These are phyloP conservation scores for Tetragonia tetragonoides DNA, from an alignment of 148 eudicot species.

Conservation along the genomic window DNA sequence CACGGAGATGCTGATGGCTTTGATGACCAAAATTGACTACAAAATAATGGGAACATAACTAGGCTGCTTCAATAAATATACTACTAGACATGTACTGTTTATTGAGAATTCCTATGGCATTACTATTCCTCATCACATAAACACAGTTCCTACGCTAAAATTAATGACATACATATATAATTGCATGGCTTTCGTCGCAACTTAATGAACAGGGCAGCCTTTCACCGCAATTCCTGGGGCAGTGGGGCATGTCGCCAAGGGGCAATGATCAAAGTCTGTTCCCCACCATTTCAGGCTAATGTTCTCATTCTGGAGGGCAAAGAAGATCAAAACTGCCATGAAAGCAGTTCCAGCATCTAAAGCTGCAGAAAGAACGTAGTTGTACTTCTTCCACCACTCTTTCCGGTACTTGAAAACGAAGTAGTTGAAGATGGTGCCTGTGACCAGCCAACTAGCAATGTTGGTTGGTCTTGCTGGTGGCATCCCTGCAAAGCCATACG, in stretches of 20 bases:
- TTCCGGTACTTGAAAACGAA: conserved; percentile 80
- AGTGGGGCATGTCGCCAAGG: conserved; percentile 86
- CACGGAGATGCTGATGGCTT: neutral
- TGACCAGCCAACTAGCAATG: conserved; percentile 84
- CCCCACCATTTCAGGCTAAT: conserved; percentile 93
- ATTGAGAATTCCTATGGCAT: neutral
- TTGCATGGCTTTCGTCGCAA: neutral
- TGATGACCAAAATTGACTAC: conserved; percentile 8
- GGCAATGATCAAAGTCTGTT: conserved; percentile 75
- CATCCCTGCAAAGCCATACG: conserved; percentile 97
- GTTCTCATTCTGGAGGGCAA: conserved; percentile 79
- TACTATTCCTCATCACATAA: conserved; percentile 3
- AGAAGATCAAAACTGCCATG: conserved; percentile 89
- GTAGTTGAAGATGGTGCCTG: conserved; percentile 83
- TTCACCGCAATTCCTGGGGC: conserved; percentile 70
- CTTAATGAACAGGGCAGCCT: conserved; percentile 62
- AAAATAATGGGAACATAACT: neutral
- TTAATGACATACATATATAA: conserved; percentile 9
- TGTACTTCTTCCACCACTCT: conserved; percentile 94
- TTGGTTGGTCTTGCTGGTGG: conserved; percentile 98
- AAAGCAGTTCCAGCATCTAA: conserved; percentile 97
- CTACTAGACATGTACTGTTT: neutral
- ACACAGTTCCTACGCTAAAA: conserved; percentile 7
- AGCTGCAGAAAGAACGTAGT: conserved; percentile 89
- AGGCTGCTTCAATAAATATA: too few species aligned